Conservation (phyloP, 257 asterid species). For the Fraxinus cuspidata region DNA sequence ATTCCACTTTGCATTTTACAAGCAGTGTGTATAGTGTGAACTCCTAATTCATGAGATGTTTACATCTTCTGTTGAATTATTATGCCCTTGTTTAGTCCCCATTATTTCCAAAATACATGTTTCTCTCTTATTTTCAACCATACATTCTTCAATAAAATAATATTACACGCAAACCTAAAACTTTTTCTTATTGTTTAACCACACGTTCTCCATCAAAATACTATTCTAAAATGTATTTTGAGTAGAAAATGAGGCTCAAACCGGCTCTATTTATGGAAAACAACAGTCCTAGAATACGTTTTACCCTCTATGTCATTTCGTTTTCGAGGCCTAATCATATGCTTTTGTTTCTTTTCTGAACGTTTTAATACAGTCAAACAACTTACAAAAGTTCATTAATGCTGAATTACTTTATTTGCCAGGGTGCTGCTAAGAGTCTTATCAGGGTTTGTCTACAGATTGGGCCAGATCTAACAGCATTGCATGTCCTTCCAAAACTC, state of each 20-base stretch:
- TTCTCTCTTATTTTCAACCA: too few species aligned
- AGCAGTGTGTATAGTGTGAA: neutral
- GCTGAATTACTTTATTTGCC: slow-evolving; percentile 35
- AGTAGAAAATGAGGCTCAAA: too few species aligned
- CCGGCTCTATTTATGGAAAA: neutral
- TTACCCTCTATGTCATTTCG: neutral
- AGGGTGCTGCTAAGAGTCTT: slow-evolving; percentile 81
- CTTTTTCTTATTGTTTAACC: too few species aligned
- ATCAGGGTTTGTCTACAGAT: slow-evolving; percentile 79
- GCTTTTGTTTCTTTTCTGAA: slow-evolving; percentile 6
- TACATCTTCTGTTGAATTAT: slow-evolving; percentile 17
- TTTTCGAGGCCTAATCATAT: neutral
- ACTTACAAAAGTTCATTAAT: slow-evolving; percentile 25
- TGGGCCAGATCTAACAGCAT: slow-evolving; percentile 80
- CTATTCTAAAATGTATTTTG: too few species aligned
- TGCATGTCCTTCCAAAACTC: slow-evolving; percentile 83
- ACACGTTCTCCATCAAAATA: too few species aligned
- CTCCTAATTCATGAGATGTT: neutral
- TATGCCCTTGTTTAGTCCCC: neutral
- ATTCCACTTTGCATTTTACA: neutral
- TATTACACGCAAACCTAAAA: too few species aligned
- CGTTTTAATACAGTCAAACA: slow-evolving; percentile 7
- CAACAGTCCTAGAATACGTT: slow-evolving; percentile 14
- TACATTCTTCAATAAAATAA: too few species aligned
- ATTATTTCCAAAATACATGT: too few species aligned